Evolutionary conservation across 768 basidiomycete genomes (phyloP).

Genomic region (Ramaria sp.): DNA sequence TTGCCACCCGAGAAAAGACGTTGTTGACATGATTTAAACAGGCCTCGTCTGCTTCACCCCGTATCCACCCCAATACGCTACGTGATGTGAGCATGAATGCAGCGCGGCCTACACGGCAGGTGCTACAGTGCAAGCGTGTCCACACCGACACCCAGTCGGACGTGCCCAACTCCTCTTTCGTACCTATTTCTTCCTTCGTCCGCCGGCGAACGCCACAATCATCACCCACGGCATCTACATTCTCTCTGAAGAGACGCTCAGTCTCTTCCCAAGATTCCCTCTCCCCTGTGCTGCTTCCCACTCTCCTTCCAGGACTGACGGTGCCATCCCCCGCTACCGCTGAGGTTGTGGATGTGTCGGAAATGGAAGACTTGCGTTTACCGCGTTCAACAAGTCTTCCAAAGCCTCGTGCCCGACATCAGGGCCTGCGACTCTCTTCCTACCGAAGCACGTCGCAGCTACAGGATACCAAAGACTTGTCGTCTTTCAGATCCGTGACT

Average conservation of each 20-base stretch:
- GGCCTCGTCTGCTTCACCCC: conserved; percentile 6
- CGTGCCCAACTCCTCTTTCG: not conserved
- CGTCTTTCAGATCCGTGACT: not conserved
- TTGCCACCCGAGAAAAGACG: not conserved
- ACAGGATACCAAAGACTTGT: not conserved
- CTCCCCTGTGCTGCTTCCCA: conserved; percentile 52
- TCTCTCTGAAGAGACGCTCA: conserved; percentile 26
- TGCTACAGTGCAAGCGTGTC: not conserved
- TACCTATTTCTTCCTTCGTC: conserved; percentile 68
- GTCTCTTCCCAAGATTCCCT: conserved; percentile 22
- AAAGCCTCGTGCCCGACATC: not conserved
- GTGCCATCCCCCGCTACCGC: not conserved
- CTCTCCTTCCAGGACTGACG: conserved; percentile 33
- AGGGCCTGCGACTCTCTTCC: conserved; percentile 7
- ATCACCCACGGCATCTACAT: conserved; percentile 59
- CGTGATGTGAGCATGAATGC: conserved; percentile 1
- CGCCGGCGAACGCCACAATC: conserved; percentile 69
- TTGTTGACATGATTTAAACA: not conserved
- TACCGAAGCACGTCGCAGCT: not conserved
- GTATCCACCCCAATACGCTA: not conserved
- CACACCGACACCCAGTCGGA: conserved; percentile 4
- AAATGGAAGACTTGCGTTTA: not conserved
- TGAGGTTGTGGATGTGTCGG: not conserved
- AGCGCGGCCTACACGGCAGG: not conserved
- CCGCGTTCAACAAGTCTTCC: not conserved